phyloP scores from a whole-genome alignment of 129 eudicot genomes.

The Flaveria brownii region DNA sequence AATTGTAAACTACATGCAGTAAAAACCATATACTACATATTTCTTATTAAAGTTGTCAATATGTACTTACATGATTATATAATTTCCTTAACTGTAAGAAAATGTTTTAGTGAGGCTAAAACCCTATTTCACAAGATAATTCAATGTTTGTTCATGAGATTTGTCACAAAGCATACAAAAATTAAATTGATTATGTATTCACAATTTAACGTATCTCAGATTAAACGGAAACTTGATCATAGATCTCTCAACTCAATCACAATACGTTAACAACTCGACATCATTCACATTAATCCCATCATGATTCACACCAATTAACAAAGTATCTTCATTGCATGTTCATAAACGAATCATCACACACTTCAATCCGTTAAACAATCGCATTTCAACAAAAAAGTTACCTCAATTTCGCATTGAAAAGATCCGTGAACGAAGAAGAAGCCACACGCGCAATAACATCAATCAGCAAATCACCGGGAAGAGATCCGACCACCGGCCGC shows the following conservation, averaged over 20 bases:
- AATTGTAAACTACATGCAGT: background rate
- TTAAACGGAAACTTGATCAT: no score
- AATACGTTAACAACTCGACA: no score
- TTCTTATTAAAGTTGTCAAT: background rate
- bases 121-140: background rate
- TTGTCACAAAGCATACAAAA: background rate
- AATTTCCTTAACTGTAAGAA: background rate
- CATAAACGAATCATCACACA: background rate
- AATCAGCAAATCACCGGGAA: constrained; percentile 41
- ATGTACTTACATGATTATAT: background rate
- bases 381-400: background rate
- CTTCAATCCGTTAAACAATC: no score
- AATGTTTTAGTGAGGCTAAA: background rate
- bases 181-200: background rate
- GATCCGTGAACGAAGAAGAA: constrained; percentile 48
- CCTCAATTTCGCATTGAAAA: constrained; percentile 51
- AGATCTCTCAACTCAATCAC: no score
- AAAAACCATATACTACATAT: background rate
- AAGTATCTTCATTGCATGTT: constrained; percentile 7
- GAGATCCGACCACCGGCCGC: constrained; percentile 41
- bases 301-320: background rate
- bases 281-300: background rate
- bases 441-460: constrained; percentile 50
- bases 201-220: no score
- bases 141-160: background rate